Percentiles rank a stretch among this genome's conserved stretches.
Evolutionary conservation across 768 basidiomycete genomes (phyloP).

Genomic region (Termitomyces sp.): DNA sequence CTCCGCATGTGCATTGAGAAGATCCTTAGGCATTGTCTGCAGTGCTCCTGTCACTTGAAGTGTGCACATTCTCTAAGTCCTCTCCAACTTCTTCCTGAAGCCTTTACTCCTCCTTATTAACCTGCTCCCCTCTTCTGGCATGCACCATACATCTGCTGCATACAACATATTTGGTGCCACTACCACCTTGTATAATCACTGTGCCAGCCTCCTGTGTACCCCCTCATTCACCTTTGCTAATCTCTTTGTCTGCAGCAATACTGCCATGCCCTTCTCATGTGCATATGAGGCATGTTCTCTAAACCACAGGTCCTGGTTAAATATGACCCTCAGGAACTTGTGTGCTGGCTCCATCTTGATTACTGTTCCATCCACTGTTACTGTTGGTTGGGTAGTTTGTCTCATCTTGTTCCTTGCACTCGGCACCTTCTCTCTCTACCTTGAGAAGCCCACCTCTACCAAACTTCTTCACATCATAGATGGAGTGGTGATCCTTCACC

Average conservation of each 20-base stretch:
- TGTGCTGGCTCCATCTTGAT: not conserved
- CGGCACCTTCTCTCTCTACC: not conserved
- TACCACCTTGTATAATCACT: not conserved
- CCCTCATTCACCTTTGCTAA: not conserved
- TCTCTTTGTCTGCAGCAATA: not conserved
- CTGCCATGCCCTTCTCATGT: not conserved
- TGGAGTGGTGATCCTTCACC: not conserved
- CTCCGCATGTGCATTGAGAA: no score
- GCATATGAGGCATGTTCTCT: slow-evolving; percentile 3
- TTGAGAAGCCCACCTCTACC: not conserved
- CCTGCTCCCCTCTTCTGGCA: not conserved
- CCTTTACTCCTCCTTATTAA: fast-evolving
- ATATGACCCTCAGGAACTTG: slow-evolving; percentile 12
- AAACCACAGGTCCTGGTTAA: slow-evolving; percentile 13
- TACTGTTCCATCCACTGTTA: no score
- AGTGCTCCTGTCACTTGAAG: no score
- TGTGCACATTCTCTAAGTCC: not conserved
- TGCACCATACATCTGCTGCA: not conserved
- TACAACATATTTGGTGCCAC: not conserved
- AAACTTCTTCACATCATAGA: not conserved
- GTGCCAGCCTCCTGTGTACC: no score
- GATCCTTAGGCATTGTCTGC: no score
- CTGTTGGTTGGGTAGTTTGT: not conserved
- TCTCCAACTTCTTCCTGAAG: not conserved
- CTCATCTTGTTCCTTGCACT: no score